Base-by-base conservation (phyloP, 2,329 filamentous ascomycete species). In the Helotiales sp. region DNA sequence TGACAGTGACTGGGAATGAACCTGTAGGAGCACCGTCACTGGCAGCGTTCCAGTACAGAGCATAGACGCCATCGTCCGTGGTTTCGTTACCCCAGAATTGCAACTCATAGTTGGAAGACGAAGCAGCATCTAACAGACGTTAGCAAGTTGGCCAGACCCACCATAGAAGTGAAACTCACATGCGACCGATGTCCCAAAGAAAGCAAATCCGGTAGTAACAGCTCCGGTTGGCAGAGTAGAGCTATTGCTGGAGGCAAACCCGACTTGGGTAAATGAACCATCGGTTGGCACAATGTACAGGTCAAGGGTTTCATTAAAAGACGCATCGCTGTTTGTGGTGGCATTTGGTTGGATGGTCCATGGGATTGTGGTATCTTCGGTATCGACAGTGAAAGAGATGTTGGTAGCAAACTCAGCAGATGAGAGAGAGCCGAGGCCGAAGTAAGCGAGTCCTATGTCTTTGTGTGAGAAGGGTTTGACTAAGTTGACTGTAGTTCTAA, bases 371-470 rank as follows among this genome's bases (percentile, higher is more conserved):
- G 64, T 62, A 33, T 66, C 60, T 27, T 66, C 52, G 7, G 64
- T 34, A n/a, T 63, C 66, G 13, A 64, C 56, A 13, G 63, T 55
- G 55, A 70, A 63, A 34, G 68, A 72, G 52, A 74, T 63, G 57
- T 73, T 71, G 17, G 67, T 65, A 9, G 61, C 50, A 13, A 57
- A 50, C 6, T 62, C 63, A 30, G 59, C 63, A 6, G 59, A 46
- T 5, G 63, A 66, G 22, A 57, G 48, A 3, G n/a, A 15, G 10
- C 4, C n/a, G 1, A 24, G 34, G 7, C 71, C 72, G 31, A 72
- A 65, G 52, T 73, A 74, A n/a, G 71, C 72, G 44, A 68, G 58
- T 2, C 70, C 71, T 73, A 34, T 48, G 30, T 10, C 19, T n/a
- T n/a, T n/a, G n/a, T n/a, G n/a, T n/a, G 19, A 22, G 17, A 22